A percentile compares a stretch with the other conserved stretches of the same genome.
phyloP scores from a whole-genome alignment of 345 rosid genomes.

The Eucalyptus dawsonii region DNA sequence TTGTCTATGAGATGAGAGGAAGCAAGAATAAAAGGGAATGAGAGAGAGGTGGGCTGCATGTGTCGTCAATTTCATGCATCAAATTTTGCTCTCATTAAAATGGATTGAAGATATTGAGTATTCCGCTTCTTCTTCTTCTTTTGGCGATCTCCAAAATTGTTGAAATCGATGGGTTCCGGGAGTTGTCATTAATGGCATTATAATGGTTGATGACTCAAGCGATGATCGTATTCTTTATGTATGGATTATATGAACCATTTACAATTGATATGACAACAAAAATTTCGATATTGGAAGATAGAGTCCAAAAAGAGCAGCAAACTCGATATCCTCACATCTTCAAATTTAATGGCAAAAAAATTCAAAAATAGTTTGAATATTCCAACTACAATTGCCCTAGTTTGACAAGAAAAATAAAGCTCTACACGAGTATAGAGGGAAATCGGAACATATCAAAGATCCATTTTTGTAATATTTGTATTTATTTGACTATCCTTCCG shows the following conservation, averaged over 20 bases:
- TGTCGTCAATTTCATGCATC: background rate
- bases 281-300: rapidly evolving
- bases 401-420: background rate
- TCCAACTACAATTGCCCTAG: background rate
- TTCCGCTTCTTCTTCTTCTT: background rate
- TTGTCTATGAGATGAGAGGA: background rate
- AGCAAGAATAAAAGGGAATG: background rate
- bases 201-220: background rate
- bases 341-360: background rate
- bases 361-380: background rate
- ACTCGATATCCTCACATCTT: background rate
- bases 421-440: rapidly evolving
- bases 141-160: background rate
- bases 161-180: background rate
- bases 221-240: background rate
- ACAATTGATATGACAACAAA: background rate
- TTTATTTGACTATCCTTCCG: background rate
- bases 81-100: background rate
- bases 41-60: background rate
- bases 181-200: background rate
- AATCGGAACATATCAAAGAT: background rate
- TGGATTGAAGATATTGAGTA: background rate
- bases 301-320: background rate
- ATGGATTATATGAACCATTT: background rate
- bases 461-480: background rate